phyloP scores from a whole-genome alignment of 2,329 filamentous ascomycete species.

The Neonectria coccinea region DNA sequence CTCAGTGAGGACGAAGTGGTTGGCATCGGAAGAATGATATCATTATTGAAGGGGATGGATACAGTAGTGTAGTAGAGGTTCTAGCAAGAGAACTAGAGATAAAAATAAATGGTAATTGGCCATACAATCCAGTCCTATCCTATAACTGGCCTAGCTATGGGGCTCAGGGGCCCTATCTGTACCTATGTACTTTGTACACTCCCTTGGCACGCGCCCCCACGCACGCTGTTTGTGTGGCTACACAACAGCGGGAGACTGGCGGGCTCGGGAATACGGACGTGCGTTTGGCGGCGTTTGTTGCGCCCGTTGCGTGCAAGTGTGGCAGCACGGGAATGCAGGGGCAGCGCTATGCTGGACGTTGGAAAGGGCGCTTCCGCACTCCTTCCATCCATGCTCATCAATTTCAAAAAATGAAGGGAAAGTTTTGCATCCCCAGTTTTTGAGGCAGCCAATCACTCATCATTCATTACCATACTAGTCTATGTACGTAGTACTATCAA shows the following conservation, averaged over 20 bases:
- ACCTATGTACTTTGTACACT: too few species aligned
- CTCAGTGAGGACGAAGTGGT: background rate
- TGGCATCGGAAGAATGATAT: background rate
- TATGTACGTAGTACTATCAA: too few species aligned
- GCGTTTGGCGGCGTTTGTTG: background rate
- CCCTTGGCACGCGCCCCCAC: slow-evolving; percentile 23
- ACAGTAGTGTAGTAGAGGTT: too few species aligned
- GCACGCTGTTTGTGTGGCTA: slow-evolving; percentile 12
- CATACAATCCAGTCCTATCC: too few species aligned
- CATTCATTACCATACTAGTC: background rate
- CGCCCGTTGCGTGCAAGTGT: background rate
- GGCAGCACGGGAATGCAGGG: slow-evolving; percentile 38
- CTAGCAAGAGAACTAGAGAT: too few species aligned
- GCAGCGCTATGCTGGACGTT: slow-evolving; percentile 10
- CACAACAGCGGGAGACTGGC: slow-evolving; percentile 27
- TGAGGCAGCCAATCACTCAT: background rate
- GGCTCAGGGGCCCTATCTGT: too few species aligned
- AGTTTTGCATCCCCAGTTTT: background rate
- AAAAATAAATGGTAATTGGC: too few species aligned
- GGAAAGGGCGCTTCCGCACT: background rate
- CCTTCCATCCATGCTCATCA: background rate
- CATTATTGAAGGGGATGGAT: too few species aligned
- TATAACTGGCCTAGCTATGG: too few species aligned
- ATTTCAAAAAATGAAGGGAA: too few species aligned
- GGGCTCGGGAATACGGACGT: slow-evolving; percentile 13